A percentile compares a stretch with the other conserved stretches of the same genome.
Evolutionary conservation across 1,284 basidiomycete species (phyloP).

Genomic region (Puccinia coronata): DNA sequence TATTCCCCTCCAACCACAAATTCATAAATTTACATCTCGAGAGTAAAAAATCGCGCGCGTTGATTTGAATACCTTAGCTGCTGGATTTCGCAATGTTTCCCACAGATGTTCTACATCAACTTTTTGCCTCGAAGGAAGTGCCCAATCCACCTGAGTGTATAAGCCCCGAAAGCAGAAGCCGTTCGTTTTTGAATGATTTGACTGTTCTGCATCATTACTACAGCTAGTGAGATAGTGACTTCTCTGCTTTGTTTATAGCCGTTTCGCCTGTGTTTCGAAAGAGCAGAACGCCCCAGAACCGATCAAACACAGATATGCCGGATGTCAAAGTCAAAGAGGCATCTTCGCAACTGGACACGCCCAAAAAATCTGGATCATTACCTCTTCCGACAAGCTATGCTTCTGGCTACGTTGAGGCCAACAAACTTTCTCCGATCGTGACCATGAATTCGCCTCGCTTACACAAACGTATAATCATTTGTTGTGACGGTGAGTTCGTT

Average conservation of each 20-base stretch:
- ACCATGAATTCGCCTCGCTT: slow-evolving; percentile 22
- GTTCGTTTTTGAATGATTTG: background rate
- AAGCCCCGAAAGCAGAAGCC: slow-evolving; percentile 19
- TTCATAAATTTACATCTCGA: background rate
- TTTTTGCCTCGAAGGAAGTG: background rate
- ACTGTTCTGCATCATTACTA: no score
- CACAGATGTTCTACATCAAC: background rate
- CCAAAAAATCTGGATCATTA: background rate
- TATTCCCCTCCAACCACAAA: background rate
- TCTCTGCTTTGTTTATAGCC: background rate
- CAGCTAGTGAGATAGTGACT: no score
- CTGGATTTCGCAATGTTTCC: background rate
- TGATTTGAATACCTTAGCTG: no score
- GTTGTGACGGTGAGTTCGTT: slow-evolving; percentile 37
- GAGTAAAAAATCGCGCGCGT: no score
- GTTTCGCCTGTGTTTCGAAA: background rate
- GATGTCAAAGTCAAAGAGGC: background rate
- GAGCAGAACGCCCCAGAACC: background rate
- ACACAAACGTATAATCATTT: slow-evolving; percentile 44
- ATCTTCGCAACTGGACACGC: background rate
- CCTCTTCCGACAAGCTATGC: slow-evolving; percentile 18
- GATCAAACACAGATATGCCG: background rate
- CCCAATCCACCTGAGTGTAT: background rate
- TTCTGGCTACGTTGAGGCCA: slow-evolving; percentile 41
- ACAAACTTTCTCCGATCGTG: slow-evolving; percentile 14